Evolutionary conservation across 2,329 filamentous ascomycete species (phyloP).

Genomic region (Diaporthe vexans): DNA sequence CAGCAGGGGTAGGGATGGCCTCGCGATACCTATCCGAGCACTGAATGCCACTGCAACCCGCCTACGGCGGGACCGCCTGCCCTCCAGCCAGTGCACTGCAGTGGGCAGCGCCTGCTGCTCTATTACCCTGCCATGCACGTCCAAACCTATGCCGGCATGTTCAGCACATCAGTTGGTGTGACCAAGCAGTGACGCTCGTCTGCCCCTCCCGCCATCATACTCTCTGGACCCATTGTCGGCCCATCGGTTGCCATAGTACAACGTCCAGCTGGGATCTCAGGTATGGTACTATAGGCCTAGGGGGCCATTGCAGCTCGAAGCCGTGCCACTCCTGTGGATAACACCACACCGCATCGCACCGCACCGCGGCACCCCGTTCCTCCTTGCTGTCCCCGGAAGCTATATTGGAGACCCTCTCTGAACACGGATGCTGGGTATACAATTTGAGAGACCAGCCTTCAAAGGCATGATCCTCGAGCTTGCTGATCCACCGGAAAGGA

Average conservation of each 20-base stretch:
- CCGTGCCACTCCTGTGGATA: slow-evolving; percentile 11
- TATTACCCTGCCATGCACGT: slow-evolving; percentile 21
- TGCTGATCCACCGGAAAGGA: slow-evolving; percentile 29
- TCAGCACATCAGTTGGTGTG: slow-evolving; percentile 34
- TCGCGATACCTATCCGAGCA: slow-evolving; percentile 22
- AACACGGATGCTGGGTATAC: slow-evolving; percentile 24
- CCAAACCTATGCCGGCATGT: slow-evolving; percentile 38
- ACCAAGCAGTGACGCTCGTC: slow-evolving; percentile 29
- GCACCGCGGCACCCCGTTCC: not conserved
- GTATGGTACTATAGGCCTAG: slow-evolving; percentile 23
- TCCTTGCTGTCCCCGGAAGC: not conserved
- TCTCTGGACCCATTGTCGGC: slow-evolving; percentile 14
- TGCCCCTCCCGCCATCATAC: slow-evolving; percentile 26
- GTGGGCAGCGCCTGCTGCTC: slow-evolving; percentile 35
- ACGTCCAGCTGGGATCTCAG: slow-evolving; percentile 23
- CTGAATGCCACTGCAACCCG: slow-evolving; percentile 22
- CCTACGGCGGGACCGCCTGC: slow-evolving; percentile 6
- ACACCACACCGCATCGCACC: slow-evolving; percentile 3
- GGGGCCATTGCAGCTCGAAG: slow-evolving; percentile 14
- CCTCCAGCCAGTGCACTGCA: slow-evolving; percentile 14
- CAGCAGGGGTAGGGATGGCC: slow-evolving; percentile 24
- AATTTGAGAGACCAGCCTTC: not conserved
- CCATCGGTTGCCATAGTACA: slow-evolving; percentile 20
- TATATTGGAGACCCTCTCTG: not conserved
- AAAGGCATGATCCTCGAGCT: slow-evolving; percentile 27